Evolutionary conservation across 2,329 filamentous ascomycete species (phyloP), one percentile per base, ranked within the genome.

Genomic region (Paraconiothyrium sp.): DNA sequence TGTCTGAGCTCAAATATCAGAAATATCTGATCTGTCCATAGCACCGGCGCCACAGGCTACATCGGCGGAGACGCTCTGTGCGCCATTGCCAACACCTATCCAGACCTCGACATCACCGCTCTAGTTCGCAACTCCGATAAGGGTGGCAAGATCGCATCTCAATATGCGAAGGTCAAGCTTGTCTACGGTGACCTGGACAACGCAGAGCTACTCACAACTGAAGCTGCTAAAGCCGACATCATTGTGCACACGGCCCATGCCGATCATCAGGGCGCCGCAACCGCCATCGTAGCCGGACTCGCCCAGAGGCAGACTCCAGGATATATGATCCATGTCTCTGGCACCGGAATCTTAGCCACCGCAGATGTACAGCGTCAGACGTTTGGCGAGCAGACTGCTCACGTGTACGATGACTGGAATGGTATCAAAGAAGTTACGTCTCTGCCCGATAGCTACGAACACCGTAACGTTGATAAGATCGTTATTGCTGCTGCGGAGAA

Each of bases 401-500:
- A 83, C 58, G 74, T 81, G 3, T 90, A 88, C 76, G 79, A 88
- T 69, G 89, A 91, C 66, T 81, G 87, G 67, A 80, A 85, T 10
- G 85, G 84, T 54, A 82, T 91, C 41, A 78, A 81, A 13, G 84
- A 85, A 48, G 79, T 90, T 39, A 80, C 85, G 1, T 82, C 72
- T 11, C 70, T 91, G 0, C 88, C 88, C 0, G 85, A 88, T 69
- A 70, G 77, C 0, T 88, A 84, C 10, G 72, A 83, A 27, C 91
- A 93, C 78, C 86, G 89, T 14, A 82, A 89, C 69, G 86, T 92
- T 4, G 91, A 94, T 76, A 86, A 88, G 72, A 83, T 92, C 27
- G 85, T 93, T n/a, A 79, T 90, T 0, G 79, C 75, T 0, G 81
- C 84, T 2, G 82, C 79, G 4, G 74, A 76, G 2, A 72, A 79